These are phyloP conservation scores for Metschnikowia henanensis DNA, from an alignment of 805 yeast genomes.

Conservation along the genomic window DNA sequence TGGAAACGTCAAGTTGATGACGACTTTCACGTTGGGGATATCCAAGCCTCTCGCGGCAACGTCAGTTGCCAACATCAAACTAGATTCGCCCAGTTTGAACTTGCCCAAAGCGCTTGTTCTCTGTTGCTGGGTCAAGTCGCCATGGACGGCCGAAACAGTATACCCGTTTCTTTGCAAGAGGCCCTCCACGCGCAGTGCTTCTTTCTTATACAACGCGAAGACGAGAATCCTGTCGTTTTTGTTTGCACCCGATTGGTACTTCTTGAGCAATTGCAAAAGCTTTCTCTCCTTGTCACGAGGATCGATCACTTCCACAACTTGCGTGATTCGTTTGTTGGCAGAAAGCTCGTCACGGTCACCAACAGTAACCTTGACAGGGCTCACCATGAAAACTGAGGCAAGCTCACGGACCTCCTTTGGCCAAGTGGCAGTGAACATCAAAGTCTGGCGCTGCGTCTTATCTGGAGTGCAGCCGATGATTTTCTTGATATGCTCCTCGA, in stretches of 20 bases:
- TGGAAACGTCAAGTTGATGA: constrained; percentile 94
- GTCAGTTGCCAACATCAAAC: constrained; percentile 89
- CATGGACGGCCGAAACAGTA: constrained; percentile 91
- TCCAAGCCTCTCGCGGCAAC: constrained; percentile 98
- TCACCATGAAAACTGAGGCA: constrained; percentile 79
- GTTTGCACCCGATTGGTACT: constrained; percentile 67
- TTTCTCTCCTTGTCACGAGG: constrained; percentile 79
- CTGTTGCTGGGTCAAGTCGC: constrained; percentile 90
- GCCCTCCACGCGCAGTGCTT: constrained; percentile 88
- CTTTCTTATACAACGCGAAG: constrained; percentile 95
- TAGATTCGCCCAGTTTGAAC: constrained; percentile 79
- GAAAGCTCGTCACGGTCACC: constrained; percentile 93
- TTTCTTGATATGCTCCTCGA: constrained; percentile 91
- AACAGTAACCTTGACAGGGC: constrained; percentile 86
- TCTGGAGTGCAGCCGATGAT: constrained; percentile 64
- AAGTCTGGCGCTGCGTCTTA: constrained; percentile 68
- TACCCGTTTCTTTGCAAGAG: constrained; percentile 71
- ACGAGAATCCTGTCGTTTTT: constrained; percentile 82
- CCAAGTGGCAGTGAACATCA: constrained; percentile 99
- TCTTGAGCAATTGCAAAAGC: constrained; percentile 66
- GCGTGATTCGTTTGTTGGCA: constrained; percentile 93
- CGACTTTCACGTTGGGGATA: constrained; percentile 95
- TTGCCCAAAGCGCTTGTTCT: constrained; percentile 84
- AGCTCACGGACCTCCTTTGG: constrained; percentile 97
- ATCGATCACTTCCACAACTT: constrained; percentile 83